Base-by-base conservation (phyloP, 1,139 yeast genomes). In the Arxiozyma telluris region DNA sequence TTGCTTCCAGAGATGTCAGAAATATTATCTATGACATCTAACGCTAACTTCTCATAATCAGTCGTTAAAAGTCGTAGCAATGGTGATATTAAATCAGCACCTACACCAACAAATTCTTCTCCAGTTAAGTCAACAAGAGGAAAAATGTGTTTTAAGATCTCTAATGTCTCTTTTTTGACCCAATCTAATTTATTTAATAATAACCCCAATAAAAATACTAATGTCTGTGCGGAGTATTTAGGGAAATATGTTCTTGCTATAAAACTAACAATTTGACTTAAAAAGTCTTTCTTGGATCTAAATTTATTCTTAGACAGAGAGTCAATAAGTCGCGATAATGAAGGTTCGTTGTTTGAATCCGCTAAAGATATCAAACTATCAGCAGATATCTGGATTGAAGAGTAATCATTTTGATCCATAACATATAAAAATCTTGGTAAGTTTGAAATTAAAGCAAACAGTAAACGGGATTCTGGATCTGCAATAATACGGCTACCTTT, bases 1-100 rank as follows among this genome's bases (percentile, higher is more conserved):
- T 87, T 87, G 23, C 95, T 86, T 0, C 96, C 96, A 0, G 96
- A 84, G n/a, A 94, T 88, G 11, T 82, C 77, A 0, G 81, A 84
- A 0, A 94, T 86, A 64, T 87, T 91, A 64, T 93, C 98, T 53
- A 94, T 75, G 0, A 93, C 98, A 58, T 85, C 94, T 46, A 94
- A 73, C 0, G 98, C 97, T 48, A 82, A 83, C 58, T 87, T 90
- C 0, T 96, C 97, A 69, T 80, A 84, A 50, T 90, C 96, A 0
- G 98, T 90, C 58, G 88, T 77, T 44, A 94, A 72, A 44, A 94
- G 74, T 51, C 98, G 76, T 58, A 94, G 74, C 52, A 94, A 73
- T 0, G 99, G 98, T 1, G 96, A 86, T 4, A 94, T 87, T 54
- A 93, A 75, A 66, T 93, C 98, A 0, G 98, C 98, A 6, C 98